These are phyloP conservation scores for Caloboletus firmus DNA, from an alignment of 1,284 basidiomycete genomes.

Conservation along the genomic window DNA sequence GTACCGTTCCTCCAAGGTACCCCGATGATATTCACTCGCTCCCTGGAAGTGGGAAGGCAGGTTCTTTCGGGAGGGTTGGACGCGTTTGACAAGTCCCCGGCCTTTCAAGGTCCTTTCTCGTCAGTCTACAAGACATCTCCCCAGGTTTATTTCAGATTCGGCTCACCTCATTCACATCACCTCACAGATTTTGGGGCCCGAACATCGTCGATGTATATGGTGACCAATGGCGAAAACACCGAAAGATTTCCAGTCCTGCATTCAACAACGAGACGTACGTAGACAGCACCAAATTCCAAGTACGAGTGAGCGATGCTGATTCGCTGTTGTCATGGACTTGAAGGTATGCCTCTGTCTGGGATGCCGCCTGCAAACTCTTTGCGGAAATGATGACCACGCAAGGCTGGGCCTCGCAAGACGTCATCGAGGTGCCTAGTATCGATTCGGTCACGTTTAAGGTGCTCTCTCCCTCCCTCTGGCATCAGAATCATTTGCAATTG, in stretches of 20 bases:
- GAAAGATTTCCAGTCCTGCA: background rate
- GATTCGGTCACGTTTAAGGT: constrained; percentile 49
- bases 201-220: background rate
- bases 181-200: background rate
- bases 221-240: constrained; percentile 1
- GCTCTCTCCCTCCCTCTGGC: rapidly evolving
- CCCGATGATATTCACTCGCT: background rate
- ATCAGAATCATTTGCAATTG: background rate
- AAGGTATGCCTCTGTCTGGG: constrained; percentile 39
- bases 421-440: constrained; percentile 39
- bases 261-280: background rate
- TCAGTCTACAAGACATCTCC: background rate
- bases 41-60: background rate
- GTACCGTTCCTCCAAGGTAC: background rate
- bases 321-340: background rate
- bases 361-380: constrained; percentile 30
- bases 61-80: background rate
- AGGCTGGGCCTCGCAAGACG: constrained; percentile 41
- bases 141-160: background rate
- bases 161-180: background rate
- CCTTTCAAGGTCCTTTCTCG: background rate
- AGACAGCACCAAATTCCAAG: background rate
- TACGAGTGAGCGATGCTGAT: background rate
- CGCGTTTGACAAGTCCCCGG: background rate
- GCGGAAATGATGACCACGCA: constrained; percentile 45